Base-by-base conservation (phyloP, 257 asterid species). In the Prunella vulgaris region DNA sequence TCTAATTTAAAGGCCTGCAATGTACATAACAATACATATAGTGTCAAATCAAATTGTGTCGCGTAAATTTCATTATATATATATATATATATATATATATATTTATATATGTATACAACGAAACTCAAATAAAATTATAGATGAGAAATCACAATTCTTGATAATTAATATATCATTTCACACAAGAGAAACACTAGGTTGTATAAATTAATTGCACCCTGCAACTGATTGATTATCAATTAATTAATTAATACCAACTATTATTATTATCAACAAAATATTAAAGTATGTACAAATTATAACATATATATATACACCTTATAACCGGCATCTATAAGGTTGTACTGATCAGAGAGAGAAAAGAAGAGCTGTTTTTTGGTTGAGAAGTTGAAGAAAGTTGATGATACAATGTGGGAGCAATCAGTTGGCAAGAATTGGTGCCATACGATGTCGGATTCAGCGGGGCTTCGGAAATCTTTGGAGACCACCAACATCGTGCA, bases 1-100 rank as follows among this genome's bases (percentile, higher is more conserved):
- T 80, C 85, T 22, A 80, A 35, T 8, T 67, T 70, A 70, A 77
- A 80, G 40, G 78, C 73, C 85, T 77, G 65, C 78, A 67, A 5
- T 52, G 17, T 44, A n/a, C n/a, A n/a, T n/a, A 13, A 30, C 7
- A 17, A 64, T 38, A 21, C 2, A 1, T 2, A 1, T 1, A 40
- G n/a, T n/a, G n/a, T n/a, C n/a, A n/a, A n/a, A n/a, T n/a, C n/a
- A n/a, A n/a, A n/a, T n/a, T n/a, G n/a, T n/a, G n/a, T n/a, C n/a
- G n/a, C n/a, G n/a, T n/a, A n/a, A n/a, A n/a, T n/a, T n/a, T n/a
- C n/a, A n/a, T n/a, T n/a, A n/a, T n/a, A n/a, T n/a, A n/a, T n/a
- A n/a, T n/a, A n/a, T n/a, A n/a, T n/a, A n/a, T n/a, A n/a, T n/a
- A n/a, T n/a, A n/a, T n/a, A n/a, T n/a, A n/a, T n/a, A n/a, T n/a